phyloP scores from a whole-genome alignment of 805 yeast genomes.

The Maudiozyma serrabonitensis region DNA sequence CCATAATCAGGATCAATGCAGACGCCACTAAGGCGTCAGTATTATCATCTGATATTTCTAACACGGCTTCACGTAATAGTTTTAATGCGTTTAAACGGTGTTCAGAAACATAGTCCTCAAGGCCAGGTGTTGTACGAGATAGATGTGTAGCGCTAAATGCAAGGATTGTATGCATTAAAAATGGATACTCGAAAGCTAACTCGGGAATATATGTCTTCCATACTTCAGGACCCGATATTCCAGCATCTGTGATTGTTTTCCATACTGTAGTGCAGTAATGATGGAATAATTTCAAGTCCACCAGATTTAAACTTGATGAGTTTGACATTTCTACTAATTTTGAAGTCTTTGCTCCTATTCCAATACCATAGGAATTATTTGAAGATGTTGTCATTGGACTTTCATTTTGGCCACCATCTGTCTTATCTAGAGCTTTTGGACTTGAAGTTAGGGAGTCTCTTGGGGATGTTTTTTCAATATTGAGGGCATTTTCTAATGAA shows the following conservation, averaged over 20 bases:
- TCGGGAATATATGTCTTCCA: conserved; percentile 86
- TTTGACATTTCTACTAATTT: conserved; percentile 11
- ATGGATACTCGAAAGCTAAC: conserved; percentile 80
- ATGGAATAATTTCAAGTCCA: conserved; percentile 74
- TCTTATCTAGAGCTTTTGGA: conserved; percentile 3
- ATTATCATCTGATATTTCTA: conserved; percentile 72
- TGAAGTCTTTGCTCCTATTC: neutral
- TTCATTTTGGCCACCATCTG: neutral
- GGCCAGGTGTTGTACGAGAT: conserved; percentile 62
- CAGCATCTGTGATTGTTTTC: conserved; percentile 81
- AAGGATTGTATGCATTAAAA: conserved; percentile 81
- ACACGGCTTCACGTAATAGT: conserved; percentile 73
- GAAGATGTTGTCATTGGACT: conserved; percentile 1
- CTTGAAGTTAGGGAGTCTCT: conserved; percentile 3
- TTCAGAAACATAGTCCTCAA: conserved; percentile 71
- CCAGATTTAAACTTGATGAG: conserved; percentile 44
- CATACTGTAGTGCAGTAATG: conserved; percentile 82
- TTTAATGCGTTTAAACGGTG: conserved; percentile 84
- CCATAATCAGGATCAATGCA: conserved; percentile 82
- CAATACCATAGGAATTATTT: neutral
- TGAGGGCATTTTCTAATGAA: neutral
- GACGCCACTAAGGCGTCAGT: conserved; percentile 92
- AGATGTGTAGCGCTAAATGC: conserved; percentile 91
- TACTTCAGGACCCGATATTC: conserved; percentile 68
- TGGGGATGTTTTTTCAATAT: neutral